phyloP scores from a whole-genome alignment of 23 red algal species.

The Gracilariopsis chorda region DNA sequence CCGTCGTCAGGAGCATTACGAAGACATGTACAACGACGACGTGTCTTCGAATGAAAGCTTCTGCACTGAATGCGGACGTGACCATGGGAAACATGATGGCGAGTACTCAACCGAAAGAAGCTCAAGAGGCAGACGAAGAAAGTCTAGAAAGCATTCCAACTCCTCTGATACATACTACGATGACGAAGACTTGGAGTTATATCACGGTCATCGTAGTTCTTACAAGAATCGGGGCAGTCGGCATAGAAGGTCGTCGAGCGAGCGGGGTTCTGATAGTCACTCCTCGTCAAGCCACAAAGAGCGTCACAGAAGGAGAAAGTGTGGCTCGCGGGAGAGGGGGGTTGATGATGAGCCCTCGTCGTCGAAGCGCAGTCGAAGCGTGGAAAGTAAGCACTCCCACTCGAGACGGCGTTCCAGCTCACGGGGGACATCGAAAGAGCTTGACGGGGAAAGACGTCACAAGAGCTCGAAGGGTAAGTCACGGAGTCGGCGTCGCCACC shows the following conservation, averaged over 20 bases:
- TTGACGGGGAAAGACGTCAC: conserved; percentile 8
- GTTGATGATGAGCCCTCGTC: conserved; percentile 13
- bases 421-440: neutral
- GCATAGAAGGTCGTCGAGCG: neutral
- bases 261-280: neutral
- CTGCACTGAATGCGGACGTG: conserved; percentile 7
- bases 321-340: neutral
- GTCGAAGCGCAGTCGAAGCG: conserved; percentile 23
- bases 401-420: neutral
- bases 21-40: neutral
- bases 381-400: conserved; percentile 21
- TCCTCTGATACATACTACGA: neutral
- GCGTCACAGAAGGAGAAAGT: neutral
- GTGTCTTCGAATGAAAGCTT: conserved; percentile 8
- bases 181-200: conserved; percentile 4
- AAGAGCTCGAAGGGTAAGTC: conserved; percentile 20
- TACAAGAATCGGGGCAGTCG: neutral
- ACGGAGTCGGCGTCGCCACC: neutral
- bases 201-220: neutral
- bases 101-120: neutral
- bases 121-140: neutral
- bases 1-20: neutral
- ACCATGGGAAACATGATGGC: neutral
- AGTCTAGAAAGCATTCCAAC: neutral
- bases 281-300: neutral